phyloP scores from a whole-genome alignment of 495 filamentous ascomycete genomes.

The Penicillium egyptiacum region DNA sequence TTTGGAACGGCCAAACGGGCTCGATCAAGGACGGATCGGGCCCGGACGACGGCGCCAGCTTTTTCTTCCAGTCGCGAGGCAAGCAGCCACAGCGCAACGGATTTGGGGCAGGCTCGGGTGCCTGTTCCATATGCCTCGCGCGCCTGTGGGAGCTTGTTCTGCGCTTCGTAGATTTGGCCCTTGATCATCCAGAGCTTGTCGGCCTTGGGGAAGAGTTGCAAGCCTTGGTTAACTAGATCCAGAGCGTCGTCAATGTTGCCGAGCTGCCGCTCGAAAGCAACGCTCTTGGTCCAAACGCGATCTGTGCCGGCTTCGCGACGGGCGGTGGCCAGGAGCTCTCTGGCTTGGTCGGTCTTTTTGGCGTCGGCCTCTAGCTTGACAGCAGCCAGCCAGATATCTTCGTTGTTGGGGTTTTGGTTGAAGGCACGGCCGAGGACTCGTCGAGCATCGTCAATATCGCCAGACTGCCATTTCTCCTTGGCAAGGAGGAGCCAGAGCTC shows the following conservation, averaged over 20 bases:
- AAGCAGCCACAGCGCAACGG: conserved; percentile 85
- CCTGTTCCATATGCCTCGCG: conserved; percentile 89
- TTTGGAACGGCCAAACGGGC: conserved; percentile 85
- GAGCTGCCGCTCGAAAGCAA: conserved; percentile 83
- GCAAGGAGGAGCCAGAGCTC: conserved; percentile 95
- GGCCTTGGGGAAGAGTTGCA: conserved; percentile 82
- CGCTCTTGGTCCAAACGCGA: conserved; percentile 93
- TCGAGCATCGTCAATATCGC: conserved; percentile 81
- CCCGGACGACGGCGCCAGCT: conserved; percentile 80
- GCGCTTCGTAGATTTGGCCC: conserved; percentile 89
- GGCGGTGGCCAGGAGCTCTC: conserved; percentile 75
- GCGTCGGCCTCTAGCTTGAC: conserved; percentile 94
- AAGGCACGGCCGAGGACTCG: conserved; percentile 82
- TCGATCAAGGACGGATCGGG: conserved; percentile 86
- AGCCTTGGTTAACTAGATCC: conserved; percentile 80
- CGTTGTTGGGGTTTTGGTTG: conserved; percentile 89
- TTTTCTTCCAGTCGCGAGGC: conserved; percentile 86
- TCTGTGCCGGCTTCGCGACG: conserved; percentile 87
- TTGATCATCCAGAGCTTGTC: conserved; percentile 98
- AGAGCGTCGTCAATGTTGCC: conserved; percentile 77
- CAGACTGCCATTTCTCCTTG: conserved; percentile 87
- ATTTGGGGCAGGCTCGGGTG: conserved; percentile 79
- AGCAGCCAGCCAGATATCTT: conserved; percentile 94
- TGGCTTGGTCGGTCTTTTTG: conserved; percentile 72
- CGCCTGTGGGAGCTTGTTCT: conserved; percentile 75